A percentile compares a stretch with the other conserved stretches of the same genome.
These are phyloP conservation scores for Cokeromyces recurvatus DNA, from an alignment of 371 early-diverging fungal genomes.

Conservation along the genomic window DNA sequence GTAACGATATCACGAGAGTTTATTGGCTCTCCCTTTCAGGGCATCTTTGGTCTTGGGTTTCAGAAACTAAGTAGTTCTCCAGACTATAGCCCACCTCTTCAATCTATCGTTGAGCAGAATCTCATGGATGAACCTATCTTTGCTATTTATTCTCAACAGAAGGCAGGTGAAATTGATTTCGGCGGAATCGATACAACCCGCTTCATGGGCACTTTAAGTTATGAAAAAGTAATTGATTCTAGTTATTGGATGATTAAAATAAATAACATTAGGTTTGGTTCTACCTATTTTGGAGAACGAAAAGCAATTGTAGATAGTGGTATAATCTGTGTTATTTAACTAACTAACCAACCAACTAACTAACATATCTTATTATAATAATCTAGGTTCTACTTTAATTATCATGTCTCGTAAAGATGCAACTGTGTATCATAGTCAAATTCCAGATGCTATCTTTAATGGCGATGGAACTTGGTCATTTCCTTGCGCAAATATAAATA, in stretches of 20 bases:
- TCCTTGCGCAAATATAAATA: slow-evolving; percentile 44
- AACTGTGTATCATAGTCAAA: slow-evolving; percentile 54
- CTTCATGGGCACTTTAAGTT: slow-evolving; percentile 53
- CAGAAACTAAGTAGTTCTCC: slow-evolving; percentile 42
- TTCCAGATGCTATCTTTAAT: slow-evolving; percentile 57
- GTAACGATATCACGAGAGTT: slow-evolving; percentile 53
- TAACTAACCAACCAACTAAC: not conserved
- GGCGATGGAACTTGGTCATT: slow-evolving; percentile 51
- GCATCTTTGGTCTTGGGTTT: slow-evolving; percentile 69
- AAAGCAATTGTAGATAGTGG: slow-evolving; percentile 57
- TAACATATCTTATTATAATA: not conserved
- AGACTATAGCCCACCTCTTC: slow-evolving; percentile 51
- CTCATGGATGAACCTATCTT: slow-evolving; percentile 68
- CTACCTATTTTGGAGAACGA: slow-evolving; percentile 17
- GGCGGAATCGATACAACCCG: slow-evolving; percentile 59
- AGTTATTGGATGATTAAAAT: slow-evolving; percentile 79
- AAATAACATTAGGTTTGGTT: slow-evolving; percentile 42
- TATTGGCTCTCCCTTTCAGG: slow-evolving; percentile 54
- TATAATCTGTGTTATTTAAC: slow-evolving; percentile 1
- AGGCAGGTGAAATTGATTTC: slow-evolving; percentile 62
- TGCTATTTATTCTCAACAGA: slow-evolving; percentile 57
- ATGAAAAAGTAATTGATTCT: slow-evolving; percentile 62
- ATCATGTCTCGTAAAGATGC: slow-evolving; percentile 66
- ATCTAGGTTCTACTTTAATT: slow-evolving; percentile 62
- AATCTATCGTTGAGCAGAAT: slow-evolving; percentile 61